Conservation (phyloP, 2,329 filamentous ascomycete genomes). For the Alternaria infectoria region DNA sequence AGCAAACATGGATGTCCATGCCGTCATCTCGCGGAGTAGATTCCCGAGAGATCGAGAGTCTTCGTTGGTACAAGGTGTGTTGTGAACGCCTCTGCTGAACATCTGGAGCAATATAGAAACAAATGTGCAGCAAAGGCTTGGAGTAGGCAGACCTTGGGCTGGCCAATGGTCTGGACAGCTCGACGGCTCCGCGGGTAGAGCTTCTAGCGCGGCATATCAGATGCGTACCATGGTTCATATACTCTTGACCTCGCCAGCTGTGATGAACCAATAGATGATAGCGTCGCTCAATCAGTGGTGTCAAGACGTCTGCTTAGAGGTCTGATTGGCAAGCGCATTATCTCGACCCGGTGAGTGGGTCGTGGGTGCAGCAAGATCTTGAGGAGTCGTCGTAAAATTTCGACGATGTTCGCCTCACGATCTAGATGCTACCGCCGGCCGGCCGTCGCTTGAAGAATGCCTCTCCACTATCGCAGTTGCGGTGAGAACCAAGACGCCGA, state of each 20-base stretch:
- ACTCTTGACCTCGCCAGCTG: background rate
- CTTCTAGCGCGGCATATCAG: constrained; percentile 3
- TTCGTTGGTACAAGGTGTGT: background rate
- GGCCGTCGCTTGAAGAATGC: background rate
- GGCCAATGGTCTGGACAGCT: background rate
- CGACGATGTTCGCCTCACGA: background rate
- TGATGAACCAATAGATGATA: background rate
- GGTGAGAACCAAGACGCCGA: constrained; percentile 1
- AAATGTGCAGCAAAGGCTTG: background rate
- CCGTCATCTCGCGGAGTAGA: constrained; percentile 21
- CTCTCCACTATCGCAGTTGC: background rate
- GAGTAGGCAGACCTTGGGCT: background rate
- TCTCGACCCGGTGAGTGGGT: constrained; percentile 1
- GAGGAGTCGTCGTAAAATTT: background rate
- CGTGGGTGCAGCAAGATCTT: constrained; percentile 1
- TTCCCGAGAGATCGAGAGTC: background rate
- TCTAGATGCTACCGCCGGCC: constrained; percentile 5
- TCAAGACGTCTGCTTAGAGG: background rate
- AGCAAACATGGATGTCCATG: constrained; percentile 11
- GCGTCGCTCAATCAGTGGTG: background rate
- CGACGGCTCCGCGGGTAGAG: background rate
- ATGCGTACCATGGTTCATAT: constrained; percentile 1
- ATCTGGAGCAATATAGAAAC: background rate
- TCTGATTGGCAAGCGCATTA: background rate
- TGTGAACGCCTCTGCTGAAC: background rate